Percentiles rank a stretch among this genome's conserved stretches.
phyloP scores from a whole-genome alignment of 768 basidiomycete genomes.

The Amanita inopinata region DNA sequence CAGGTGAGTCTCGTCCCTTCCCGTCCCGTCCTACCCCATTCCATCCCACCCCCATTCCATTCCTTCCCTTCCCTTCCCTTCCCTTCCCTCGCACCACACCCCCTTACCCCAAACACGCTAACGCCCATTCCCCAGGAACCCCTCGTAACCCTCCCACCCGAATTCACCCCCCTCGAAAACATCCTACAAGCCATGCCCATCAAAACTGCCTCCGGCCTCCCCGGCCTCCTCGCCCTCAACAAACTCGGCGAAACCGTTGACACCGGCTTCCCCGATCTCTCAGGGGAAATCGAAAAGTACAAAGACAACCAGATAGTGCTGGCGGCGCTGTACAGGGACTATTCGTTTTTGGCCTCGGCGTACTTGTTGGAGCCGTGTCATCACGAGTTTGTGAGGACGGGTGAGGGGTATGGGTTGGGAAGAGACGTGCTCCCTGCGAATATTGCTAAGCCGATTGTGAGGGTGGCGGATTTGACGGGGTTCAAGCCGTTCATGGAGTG shows the following conservation, averaged over 20 bases:
- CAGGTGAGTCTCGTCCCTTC: slow-evolving; percentile 1
- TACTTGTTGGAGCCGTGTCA: slow-evolving; percentile 24
- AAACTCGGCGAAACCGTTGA: slow-evolving; percentile 20
- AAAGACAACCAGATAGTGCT: slow-evolving; percentile 12
- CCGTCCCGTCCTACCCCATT: background rate
- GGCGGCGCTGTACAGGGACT: slow-evolving; percentile 12
- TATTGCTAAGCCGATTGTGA: slow-evolving; percentile 19
- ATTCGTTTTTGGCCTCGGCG: slow-evolving; percentile 20
- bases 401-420: slow-evolving; percentile 18
- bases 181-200: slow-evolving; percentile 23
- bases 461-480: slow-evolving; percentile 17
- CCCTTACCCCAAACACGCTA: too few relatives aligned
- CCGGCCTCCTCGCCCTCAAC: slow-evolving; percentile 19
- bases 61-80: too few relatives aligned
- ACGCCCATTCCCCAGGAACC: too few relatives aligned
- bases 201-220: slow-evolving; percentile 18
- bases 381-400: slow-evolving; percentile 16
- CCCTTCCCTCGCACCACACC: too few relatives aligned
- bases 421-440: slow-evolving; percentile 17
- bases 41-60: too few relatives aligned
- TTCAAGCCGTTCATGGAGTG: slow-evolving; percentile 22
- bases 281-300: slow-evolving; percentile 15
- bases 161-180: slow-evolving; percentile 18
- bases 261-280: slow-evolving; percentile 17
- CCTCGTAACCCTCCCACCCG: slow-evolving; percentile 16